Percentiles rank a stretch among this genome's conserved stretches.
phyloP scores from a whole-genome alignment of 768 basidiomycete species.

The Candolleomyces eurysporus region DNA sequence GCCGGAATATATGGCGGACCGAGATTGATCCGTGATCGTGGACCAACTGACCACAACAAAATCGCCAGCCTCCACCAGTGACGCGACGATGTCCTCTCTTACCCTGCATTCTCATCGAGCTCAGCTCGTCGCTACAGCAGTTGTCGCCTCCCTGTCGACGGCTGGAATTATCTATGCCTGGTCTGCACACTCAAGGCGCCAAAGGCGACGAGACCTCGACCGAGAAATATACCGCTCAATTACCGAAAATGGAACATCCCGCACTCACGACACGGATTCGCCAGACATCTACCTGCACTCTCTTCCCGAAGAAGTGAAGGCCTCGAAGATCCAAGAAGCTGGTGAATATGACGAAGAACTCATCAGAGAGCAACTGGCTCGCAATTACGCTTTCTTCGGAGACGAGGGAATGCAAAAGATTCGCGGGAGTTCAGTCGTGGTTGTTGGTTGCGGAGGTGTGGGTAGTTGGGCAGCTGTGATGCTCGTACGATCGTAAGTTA shows the following conservation, averaged over 20 bases:
- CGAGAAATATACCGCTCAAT: constrained; percentile 57
- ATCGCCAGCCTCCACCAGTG: neutral
- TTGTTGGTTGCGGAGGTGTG: constrained; percentile 96
- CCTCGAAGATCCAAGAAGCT: constrained; percentile 1
- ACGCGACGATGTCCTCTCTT: constrained; percentile 26
- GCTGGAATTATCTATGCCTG: constrained; percentile 60
- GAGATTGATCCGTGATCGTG: neutral
- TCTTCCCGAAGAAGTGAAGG: constrained; percentile 3
- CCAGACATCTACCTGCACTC: constrained; percentile 4
- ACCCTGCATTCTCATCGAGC: constrained; percentile 52
- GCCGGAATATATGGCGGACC: neutral
- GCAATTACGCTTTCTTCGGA: constrained; percentile 94
- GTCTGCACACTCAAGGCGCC: constrained; percentile 42
- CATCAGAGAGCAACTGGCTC: constrained; percentile 83
- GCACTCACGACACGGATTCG: constrained; percentile 6
- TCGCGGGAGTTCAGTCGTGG: constrained; percentile 70
- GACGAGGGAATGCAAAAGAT: constrained; percentile 84
- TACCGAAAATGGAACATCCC: constrained; percentile 22
- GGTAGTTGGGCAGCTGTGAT: constrained; percentile 96
- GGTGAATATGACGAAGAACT: constrained; percentile 71
- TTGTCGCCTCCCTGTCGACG: constrained; percentile 62
- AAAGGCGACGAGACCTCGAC: constrained; percentile 53
- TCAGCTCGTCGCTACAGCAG: constrained; percentile 65
- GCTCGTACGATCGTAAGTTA: constrained; percentile 83
- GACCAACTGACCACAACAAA: too few relatives aligned